Evolutionary conservation across 2,329 filamentous ascomycete species (phyloP).

Genomic region (Cladosporium sp.): DNA sequence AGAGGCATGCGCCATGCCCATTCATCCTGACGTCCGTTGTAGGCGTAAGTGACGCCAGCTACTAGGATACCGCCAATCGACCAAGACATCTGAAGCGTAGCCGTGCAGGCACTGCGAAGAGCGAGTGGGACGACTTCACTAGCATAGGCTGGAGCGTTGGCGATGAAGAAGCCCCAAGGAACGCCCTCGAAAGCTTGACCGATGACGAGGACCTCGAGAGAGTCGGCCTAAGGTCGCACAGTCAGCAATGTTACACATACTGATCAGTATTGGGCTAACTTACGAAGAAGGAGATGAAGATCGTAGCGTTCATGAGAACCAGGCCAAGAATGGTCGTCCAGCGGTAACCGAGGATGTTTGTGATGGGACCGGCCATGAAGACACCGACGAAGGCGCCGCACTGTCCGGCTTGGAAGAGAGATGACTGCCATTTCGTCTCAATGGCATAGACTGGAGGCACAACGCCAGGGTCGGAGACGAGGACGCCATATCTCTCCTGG

Average conservation of each 20-base stretch:
- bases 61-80: constrained; percentile 73
- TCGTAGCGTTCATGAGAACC: constrained; percentile 56
- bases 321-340: constrained; percentile 56
- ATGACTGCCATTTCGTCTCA: constrained; percentile 54
- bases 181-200: constrained; percentile 57
- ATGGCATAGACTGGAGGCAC: constrained; percentile 40
- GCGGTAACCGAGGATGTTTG: constrained; percentile 58
- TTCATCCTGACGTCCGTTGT: constrained; percentile 64
- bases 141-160: constrained; percentile 60
- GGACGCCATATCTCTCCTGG: constrained; percentile 48
- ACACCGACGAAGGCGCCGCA: constrained; percentile 60
- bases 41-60: constrained; percentile 70
- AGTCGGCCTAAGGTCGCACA: constrained; percentile 35
- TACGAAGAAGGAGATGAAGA: constrained; percentile 58
- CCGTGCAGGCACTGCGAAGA: constrained; percentile 69
- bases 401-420: constrained; percentile 55
- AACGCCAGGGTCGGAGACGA: constrained; percentile 7
- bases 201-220: constrained; percentile 47
- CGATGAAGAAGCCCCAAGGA: constrained; percentile 62
- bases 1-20: constrained; percentile 72
- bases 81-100: constrained; percentile 77
- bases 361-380: constrained; percentile 58
- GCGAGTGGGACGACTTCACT: constrained; percentile 69
- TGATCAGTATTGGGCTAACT: neutral
- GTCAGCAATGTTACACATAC: constrained; percentile 12